Conservation (phyloP, 1,139 yeast species). For the Yamadazyma atmosphaerica region DNA sequence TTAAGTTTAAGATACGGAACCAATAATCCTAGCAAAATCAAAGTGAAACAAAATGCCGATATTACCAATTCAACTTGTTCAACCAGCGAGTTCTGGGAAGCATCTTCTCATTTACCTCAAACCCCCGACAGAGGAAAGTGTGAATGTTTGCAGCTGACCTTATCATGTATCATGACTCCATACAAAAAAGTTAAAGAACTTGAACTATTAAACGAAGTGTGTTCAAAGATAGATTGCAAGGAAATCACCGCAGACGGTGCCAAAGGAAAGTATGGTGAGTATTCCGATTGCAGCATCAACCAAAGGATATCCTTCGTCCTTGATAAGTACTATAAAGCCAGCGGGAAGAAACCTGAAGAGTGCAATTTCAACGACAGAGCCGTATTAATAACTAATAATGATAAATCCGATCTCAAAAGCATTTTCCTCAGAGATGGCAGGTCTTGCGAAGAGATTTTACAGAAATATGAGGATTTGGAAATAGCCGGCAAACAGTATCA, state of each 20-base stretch:
- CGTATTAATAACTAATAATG: conserved; percentile 26
- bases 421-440: conserved; percentile 29
- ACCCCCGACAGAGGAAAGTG: conserved; percentile 57
- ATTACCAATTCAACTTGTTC: conserved; percentile 8
- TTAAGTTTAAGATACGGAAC: conserved; percentile 32
- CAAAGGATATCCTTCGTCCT: conserved; percentile 56
- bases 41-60: conserved; percentile 18
- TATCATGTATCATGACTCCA: conserved; percentile 51
- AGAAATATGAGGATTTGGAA: not conserved
- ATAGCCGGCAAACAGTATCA: not conserved
- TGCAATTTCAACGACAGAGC: conserved; percentile 46
- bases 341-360: conserved; percentile 24
- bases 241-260: conserved; percentile 50
- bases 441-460: conserved; percentile 19
- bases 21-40: conserved; percentile 27
- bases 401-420: conserved; percentile 20
- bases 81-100: conserved; percentile 37
- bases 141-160: conserved; percentile 51
- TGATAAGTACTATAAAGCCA: conserved; percentile 43
- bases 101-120: conserved; percentile 47
- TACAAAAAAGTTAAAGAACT: conserved; percentile 28
- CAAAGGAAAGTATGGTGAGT: conserved; percentile 56
- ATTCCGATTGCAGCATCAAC: conserved; percentile 51
- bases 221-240: conserved; percentile 52
- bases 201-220: conserved; percentile 44